phyloP scores from a whole-genome alignment of 108 stramenopile species.

The Pelagomonas calceolata region DNA sequence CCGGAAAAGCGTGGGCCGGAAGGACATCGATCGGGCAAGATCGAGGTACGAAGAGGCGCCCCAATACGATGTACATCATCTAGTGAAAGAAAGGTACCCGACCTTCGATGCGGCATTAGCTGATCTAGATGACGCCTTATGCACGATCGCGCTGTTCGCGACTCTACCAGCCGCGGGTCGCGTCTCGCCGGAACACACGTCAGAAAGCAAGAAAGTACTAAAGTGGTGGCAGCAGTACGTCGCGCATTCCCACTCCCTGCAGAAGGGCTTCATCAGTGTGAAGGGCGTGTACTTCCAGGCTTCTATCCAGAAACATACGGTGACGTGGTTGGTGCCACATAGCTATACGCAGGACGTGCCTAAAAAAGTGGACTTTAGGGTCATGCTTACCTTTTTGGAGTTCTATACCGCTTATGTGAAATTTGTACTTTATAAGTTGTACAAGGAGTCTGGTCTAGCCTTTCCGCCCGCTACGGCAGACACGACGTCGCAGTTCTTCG shows the following conservation, averaged over 20 bases:
- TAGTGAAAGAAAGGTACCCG: conserved; percentile 96
- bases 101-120: conserved; percentile 84
- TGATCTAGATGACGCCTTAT: conserved; percentile 94
- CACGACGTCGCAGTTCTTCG: background rate
- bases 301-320: conserved; percentile 46
- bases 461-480: conserved; percentile 53
- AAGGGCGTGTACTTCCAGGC: conserved; percentile 95
- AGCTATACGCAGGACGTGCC: conserved; percentile 84
- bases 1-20: conserved; percentile 58
- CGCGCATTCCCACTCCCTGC: conserved; percentile 61
- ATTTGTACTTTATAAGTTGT: conserved; percentile 92
- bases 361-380: conserved; percentile 86
- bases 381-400: conserved; percentile 98
- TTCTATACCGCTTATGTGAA: conserved; percentile 87
- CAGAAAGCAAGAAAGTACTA: conserved; percentile 64
- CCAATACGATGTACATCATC: conserved; percentile 81
- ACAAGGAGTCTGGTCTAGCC: conserved; percentile 65
- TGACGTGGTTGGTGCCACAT: conserved; percentile 88
- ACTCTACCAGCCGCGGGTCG: conserved; percentile 62
- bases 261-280: conserved; percentile 91
- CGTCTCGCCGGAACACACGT: conserved; percentile 62
- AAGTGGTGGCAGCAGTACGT: conserved; percentile 89
- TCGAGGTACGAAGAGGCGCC: conserved; percentile 63
- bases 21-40: conserved; percentile 75
- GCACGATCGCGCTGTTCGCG: conserved; percentile 81